These are phyloP conservation scores for Jackrogersella minutella DNA, from an alignment of 495 filamentous ascomycete genomes.

Conservation along the genomic window DNA sequence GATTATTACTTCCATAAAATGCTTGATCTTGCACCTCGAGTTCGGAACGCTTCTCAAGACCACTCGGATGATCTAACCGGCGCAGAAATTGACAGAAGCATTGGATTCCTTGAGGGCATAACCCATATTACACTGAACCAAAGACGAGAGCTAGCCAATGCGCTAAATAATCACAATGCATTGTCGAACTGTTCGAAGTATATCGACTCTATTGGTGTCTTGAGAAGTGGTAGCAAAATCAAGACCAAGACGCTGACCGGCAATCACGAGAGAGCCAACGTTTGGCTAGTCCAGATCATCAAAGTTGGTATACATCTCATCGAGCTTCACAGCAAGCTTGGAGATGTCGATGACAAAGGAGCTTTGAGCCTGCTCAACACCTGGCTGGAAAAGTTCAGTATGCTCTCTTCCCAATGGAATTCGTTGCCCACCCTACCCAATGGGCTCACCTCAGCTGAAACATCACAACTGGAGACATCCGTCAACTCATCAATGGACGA, in stretches of 20 bases:
- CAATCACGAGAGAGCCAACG: conserved; percentile 46
- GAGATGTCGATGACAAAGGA: conserved; percentile 54
- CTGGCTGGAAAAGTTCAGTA: conserved; percentile 59
- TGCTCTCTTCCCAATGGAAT: conserved; percentile 50
- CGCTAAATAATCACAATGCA: conserved; percentile 45
- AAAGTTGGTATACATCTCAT: conserved; percentile 57
- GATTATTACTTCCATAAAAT: conserved; percentile 77
- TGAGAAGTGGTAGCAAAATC: conserved; percentile 24
- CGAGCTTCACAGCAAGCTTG: conserved; percentile 68
- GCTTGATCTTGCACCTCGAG: conserved; percentile 72
- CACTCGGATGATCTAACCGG: conserved; percentile 85
- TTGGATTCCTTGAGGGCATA: conserved; percentile 83
- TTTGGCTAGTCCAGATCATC: conserved; percentile 55
- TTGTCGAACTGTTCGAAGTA: conserved; percentile 20
- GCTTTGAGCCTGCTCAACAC: conserved; percentile 54
- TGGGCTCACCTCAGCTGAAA: conserved; percentile 58
- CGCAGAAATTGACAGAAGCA: conserved; percentile 77
- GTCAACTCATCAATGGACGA: conserved; percentile 53
- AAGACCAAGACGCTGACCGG: conserved; percentile 23
- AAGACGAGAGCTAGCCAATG: conserved; percentile 60
- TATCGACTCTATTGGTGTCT: conserved; percentile 36
- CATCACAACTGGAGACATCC: conserved; percentile 54
- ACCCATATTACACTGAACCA: conserved; percentile 74
- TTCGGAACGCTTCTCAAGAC: conserved; percentile 68
- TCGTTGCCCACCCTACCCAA: conserved; percentile 62